Evolutionary conservation across 768 basidiomycete genomes (phyloP), one percentile per base, ranked within the genome.

Genomic region (Boletus speciosus): DNA sequence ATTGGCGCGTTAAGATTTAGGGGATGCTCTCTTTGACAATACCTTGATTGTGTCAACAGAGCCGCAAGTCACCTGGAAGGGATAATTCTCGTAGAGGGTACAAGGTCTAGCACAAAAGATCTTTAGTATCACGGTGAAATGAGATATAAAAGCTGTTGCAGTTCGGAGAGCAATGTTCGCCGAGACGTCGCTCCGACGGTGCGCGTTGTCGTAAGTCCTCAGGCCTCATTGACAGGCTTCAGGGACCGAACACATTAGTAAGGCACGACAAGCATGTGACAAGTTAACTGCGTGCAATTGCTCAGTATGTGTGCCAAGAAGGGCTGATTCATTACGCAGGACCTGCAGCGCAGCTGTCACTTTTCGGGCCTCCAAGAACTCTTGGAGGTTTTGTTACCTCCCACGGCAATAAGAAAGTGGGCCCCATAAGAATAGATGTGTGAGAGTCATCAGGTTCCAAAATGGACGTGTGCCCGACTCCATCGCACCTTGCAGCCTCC

Each of bases 1-100:
- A 75, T 71, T 21, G 81, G 84, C 53, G 80, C 76, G 62, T 92
- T 93, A 74, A 97, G 94, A 74, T 93, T 98, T 62, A 90, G 71
- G 71, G 94, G 98, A 50, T 79, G 80, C 52, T 83, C 78, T 56
- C 84, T 83, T 4, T 25, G 23, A 23, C 23, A 4, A 23, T 23
- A 23, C 25, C 85, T 81, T 53, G 96, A 89, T 73, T 98, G 95
- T 36, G 89, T 80, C 37, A 99, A 77, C 21, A 99, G 79, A 8
- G 89, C 82, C 15, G 85, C 79, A 53, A 98, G 87, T 42, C 97
- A 89, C 44, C 88, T 83, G 58, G 88, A 86, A 25, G 96, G 97
- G 45, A 98, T 85, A 92, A 98, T 97, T 50, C 92, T 77, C 19
- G 89, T 83, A 7, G 94, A 86, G 9, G 95, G 91, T 64, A 98